Percentiles rank a stretch among this genome's conserved stretches.
Evolutionary conservation across 768 basidiomycete species (phyloP).

Genomic region (Termitomyces sp.): DNA sequence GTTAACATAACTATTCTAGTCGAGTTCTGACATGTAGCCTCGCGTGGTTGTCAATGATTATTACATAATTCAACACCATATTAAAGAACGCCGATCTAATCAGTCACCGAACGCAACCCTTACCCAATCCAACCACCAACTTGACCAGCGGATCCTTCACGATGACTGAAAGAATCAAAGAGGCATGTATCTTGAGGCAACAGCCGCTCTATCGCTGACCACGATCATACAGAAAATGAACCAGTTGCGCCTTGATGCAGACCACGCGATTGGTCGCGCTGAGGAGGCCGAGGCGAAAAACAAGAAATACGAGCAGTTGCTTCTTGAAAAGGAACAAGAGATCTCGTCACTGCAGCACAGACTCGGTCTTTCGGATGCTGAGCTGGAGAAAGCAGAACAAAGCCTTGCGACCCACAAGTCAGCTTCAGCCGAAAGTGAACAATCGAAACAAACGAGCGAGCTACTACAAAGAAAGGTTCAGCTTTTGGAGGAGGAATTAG

Average conservation of each 20-base stretch:
- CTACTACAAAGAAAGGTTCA: constrained; percentile 79
- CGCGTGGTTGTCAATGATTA: background rate
- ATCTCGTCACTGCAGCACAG: constrained; percentile 77
- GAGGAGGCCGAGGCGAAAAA: constrained; percentile 83
- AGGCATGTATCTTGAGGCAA: constrained; percentile 28
- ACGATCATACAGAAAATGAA: constrained; percentile 66
- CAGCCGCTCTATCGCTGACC: background rate
- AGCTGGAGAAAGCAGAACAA: constrained; percentile 69
- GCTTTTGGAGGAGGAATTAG: constrained; percentile 93
- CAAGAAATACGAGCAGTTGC: constrained; percentile 69
- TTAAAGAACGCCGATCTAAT: constrained; percentile 28
- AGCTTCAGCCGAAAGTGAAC: constrained; percentile 64
- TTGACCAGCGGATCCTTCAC: constrained; percentile 15
- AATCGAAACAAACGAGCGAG: constrained; percentile 69
- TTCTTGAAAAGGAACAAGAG: constrained; percentile 84
- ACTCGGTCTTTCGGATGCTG: constrained; percentile 57
- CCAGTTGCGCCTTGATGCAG: constrained; percentile 80
- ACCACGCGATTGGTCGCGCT: constrained; percentile 74
- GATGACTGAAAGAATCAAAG: constrained; percentile 53
- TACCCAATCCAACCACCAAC: constrained; percentile 17
- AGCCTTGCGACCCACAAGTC: constrained; percentile 65
- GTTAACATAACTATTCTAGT: background rate
- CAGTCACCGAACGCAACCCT: constrained; percentile 30
- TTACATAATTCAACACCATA: constrained; percentile 17
- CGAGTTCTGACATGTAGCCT: background rate